A percentile compares a stretch with the other conserved stretches of the same genome.
Evolutionary conservation across 768 basidiomycete species (phyloP).

Genomic region (Termitomyces heimii): DNA sequence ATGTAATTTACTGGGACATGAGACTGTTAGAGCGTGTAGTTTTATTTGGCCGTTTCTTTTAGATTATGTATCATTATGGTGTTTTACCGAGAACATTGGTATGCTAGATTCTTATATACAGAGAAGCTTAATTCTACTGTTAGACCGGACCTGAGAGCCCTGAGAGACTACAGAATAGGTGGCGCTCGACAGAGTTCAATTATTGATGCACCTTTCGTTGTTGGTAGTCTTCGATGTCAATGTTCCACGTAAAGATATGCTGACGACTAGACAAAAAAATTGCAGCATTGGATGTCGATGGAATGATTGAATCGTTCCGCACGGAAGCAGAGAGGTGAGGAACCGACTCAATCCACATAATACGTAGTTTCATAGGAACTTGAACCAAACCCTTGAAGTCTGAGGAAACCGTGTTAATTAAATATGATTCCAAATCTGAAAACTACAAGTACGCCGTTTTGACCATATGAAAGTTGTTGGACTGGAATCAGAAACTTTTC

Average conservation of each 20-base stretch:
- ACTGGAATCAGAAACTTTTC: background rate
- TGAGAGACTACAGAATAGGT: too few species aligned
- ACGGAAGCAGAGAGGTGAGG: background rate
- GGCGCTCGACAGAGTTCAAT: background rate
- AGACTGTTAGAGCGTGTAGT: background rate
- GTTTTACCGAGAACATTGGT: background rate
- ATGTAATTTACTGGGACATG: background rate
- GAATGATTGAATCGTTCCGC: background rate
- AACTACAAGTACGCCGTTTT: background rate
- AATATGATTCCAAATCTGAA: background rate
- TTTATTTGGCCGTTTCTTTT: too few species aligned
- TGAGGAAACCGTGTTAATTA: background rate
- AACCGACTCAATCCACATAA: too few species aligned
- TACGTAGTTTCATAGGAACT: too few species aligned
- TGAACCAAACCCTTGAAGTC: too few species aligned
- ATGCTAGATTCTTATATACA: background rate
- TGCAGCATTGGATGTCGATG: background rate
- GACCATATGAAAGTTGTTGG: background rate
- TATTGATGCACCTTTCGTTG: background rate
- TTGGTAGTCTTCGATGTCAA: background rate
- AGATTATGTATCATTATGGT: background rate
- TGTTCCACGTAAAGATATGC: background rate
- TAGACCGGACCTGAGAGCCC: too few species aligned
- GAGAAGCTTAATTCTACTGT: too few species aligned
- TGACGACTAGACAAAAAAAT: background rate